phyloP scores from a whole-genome alignment of 208 protist genomes.

The Tritrichomonas foetus region DNA sequence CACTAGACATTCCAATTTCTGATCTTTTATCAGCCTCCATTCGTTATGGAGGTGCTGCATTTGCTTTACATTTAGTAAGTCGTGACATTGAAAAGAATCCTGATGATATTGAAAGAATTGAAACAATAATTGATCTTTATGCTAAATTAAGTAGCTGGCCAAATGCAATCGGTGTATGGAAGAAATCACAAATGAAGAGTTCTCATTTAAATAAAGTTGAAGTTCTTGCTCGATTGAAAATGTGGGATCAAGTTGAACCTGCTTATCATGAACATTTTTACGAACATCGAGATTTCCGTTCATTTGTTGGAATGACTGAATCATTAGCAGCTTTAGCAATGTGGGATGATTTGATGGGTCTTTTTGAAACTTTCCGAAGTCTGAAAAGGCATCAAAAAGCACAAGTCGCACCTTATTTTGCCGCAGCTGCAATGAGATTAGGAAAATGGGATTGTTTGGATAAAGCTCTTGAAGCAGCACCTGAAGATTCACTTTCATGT shows the following conservation, averaged over 20 bases:
- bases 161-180: background rate
- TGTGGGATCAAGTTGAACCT: background rate
- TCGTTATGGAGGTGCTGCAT: background rate
- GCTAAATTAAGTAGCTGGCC: background rate
- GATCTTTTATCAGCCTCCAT: background rate
- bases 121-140: background rate
- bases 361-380: background rate
- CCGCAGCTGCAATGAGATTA: background rate
- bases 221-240: background rate
- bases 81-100: background rate
- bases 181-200: background rate
- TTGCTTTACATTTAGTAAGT: background rate
- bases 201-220: background rate
- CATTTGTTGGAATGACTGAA: background rate
- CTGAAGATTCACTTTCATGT: background rate
- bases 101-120: background rate
- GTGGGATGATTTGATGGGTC: background rate
- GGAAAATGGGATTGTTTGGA: background rate
- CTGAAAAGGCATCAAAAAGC: background rate
- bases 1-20: background rate
- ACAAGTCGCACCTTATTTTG: background rate
- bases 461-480: background rate
- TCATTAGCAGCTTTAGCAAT: background rate
- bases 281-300: background rate
- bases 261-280: background rate